A percentile compares a stretch with the other conserved stretches of the same genome.
These are phyloP conservation scores for Paulownia fortunei DNA, from an alignment of 257 asterid genomes.

Conservation along the genomic window DNA sequence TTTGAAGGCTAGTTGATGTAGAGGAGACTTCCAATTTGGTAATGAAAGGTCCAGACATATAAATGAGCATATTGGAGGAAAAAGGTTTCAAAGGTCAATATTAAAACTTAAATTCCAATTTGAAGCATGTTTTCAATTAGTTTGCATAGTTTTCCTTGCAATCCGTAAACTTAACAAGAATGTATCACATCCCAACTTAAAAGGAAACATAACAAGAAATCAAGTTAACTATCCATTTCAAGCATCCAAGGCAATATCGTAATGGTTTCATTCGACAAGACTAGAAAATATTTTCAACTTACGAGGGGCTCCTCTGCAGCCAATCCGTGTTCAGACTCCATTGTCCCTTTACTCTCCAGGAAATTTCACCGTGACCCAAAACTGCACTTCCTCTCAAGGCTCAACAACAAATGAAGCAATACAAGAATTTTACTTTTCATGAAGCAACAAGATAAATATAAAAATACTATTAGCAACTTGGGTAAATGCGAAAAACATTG, in stretches of 20 bases:
- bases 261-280: not conserved
- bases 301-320: not conserved
- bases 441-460: not conserved
- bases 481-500: not conserved
- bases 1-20: no score
- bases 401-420: not conserved
- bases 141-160: not conserved
- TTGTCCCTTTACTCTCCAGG: constrained; percentile 8
- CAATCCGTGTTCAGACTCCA: constrained; percentile 12
- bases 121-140: not conserved
- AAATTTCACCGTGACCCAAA: not conserved
- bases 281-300: constrained; percentile 24
- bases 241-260: not conserved
- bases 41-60: no score
- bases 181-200: not conserved
- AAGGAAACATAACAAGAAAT: not conserved
- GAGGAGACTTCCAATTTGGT: no score
- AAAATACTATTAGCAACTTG: not conserved
- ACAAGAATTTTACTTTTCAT: constrained; percentile 1
- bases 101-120: not conserved
- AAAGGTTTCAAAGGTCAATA: not conserved
- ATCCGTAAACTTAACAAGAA: not conserved
- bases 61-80: not conserved
- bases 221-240: not conserved
- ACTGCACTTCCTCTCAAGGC: not conserved